Evolutionary conservation across 331 rosid species (phyloP), one percentile per base, ranked within the genome.

Genomic region (Spiraea crenata): DNA sequence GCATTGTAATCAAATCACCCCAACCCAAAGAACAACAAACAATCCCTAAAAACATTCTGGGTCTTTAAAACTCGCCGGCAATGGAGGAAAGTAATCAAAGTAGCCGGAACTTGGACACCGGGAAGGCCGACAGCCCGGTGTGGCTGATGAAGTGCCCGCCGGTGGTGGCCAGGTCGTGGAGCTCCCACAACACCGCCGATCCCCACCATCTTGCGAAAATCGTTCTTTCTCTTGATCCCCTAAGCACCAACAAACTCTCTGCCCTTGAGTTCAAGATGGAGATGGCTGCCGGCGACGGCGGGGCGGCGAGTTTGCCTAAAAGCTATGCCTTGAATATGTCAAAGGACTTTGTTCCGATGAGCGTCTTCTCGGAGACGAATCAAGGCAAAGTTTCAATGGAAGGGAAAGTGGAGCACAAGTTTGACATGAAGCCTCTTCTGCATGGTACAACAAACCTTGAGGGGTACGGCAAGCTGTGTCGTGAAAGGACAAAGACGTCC

Each of bases 111-210:
- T 25, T 95, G 88, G 99, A 95, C 56, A 91, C 88, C 2, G 76
- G 71, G 15, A 95, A 82, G 71, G 87, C 97, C 0, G 99, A 95
- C 74, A 86, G 92, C 81, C 88, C 97, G 38, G 99, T 91, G 70
- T 95, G 99, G 98, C 70, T 95, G 72, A 95, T 95, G 99, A 95
- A 95, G 91, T 90, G 97, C 39, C 99, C 98, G 2, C 50, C 84
- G 63, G 92, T 74, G 2, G 96, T 95, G 15, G 90, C 99, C 0
- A 95, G 89, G 82, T 86, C 98, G 13, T 95, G 99, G 99, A 88
- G 86, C 72, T 73, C 85, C 70, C 95, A 89, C 58, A 83, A 92
- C 42, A 81, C 90, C 55, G 85, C 96, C 1, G 96, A 86, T 45
- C 80, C 89, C 44, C 88, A 88, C 75, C 90, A 93, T 9, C 83